phyloP scores from a whole-genome alignment of 192 early-diverging fungal genomes.

The Podila epigama region DNA sequence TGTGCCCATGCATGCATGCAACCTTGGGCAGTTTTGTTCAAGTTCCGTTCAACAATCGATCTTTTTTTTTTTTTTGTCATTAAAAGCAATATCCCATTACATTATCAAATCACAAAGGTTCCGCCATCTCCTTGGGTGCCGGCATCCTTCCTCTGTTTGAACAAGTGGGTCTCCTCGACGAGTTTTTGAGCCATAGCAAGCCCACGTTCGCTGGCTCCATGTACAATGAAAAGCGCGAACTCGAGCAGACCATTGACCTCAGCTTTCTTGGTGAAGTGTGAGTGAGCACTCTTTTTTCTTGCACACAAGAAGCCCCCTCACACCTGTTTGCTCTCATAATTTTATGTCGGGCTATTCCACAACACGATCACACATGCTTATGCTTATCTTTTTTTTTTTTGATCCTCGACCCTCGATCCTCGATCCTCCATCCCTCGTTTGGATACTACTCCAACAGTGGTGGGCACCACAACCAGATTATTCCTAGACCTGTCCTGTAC shows the following conservation, averaged over 20 bases:
- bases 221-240: neutral
- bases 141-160: neutral
- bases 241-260: neutral
- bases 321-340: neutral
- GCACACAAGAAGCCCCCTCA: neutral
- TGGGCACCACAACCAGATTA: constrained; percentile 18
- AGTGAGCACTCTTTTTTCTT: neutral
- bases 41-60: no score
- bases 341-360: neutral
- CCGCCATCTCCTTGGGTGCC: neutral
- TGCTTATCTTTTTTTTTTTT: no score
- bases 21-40: no score
- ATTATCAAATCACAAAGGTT: no score
- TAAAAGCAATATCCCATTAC: no score
- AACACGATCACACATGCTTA: no score
- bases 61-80: no score
- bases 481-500: constrained; percentile 23
- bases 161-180: neutral
- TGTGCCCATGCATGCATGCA: no score
- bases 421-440: no score
- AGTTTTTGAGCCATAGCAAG: neutral
- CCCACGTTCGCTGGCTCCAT: neutral
- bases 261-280: neutral
- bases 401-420: no score
- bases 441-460: neutral